phyloP scores from a whole-genome alignment of 2,329 filamentous ascomycete species.

The Nemania serpens region DNA sequence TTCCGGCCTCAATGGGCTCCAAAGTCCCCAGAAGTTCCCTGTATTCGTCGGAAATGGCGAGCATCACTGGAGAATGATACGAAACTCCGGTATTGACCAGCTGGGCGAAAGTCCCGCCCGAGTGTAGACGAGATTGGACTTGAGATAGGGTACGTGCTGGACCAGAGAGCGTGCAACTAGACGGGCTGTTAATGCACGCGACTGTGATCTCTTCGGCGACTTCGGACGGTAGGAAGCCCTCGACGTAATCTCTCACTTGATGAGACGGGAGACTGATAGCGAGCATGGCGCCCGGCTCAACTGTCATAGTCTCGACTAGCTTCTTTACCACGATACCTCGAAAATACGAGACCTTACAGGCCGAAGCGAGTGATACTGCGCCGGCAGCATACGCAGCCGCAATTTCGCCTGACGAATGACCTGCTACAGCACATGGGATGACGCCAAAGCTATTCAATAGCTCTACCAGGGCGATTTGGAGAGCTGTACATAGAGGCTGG shows the following conservation, averaged over 20 bases:
- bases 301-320: neutral
- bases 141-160: conserved; percentile 31
- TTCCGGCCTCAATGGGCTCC: too few relatives aligned
- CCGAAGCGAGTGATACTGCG: neutral
- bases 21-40: neutral
- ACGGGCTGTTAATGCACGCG: conserved; percentile 42
- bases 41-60: neutral
- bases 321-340: neutral
- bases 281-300: neutral
- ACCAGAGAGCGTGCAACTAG: conserved; percentile 42
- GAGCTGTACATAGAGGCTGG: conserved; percentile 37
- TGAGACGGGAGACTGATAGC: neutral
- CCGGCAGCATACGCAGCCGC: conserved; percentile 1
- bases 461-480: conserved; percentile 37
- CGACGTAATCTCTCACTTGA: neutral
- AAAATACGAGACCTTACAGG: conserved; percentile 9
- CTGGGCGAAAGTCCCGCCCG: conserved; percentile 32
- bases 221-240: too few relatives aligned
- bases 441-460: neutral
- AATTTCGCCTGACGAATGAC: conserved; percentile 9
- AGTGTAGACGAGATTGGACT: conserved; percentile 19
- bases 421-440: neutral
- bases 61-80: conserved; percentile 45
- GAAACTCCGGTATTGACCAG: conserved; percentile 38
- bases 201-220: conserved; percentile 23